Base-by-base conservation (phyloP, 768 basidiomycete genomes). In the Rubroboletus satanas region DNA sequence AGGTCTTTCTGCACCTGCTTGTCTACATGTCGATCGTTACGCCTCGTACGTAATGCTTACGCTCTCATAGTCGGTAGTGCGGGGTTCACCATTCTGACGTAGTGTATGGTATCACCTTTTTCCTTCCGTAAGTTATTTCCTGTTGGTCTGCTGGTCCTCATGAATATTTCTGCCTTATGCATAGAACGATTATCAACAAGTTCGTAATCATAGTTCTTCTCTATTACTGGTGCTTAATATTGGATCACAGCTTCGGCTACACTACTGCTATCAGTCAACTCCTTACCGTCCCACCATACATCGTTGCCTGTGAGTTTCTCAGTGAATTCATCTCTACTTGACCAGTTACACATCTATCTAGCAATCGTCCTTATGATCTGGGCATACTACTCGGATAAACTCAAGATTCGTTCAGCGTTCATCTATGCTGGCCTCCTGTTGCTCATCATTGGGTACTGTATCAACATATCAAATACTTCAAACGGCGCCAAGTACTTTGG, bases 51-150 rank as follows among this genome's bases (percentile, higher is more conserved):
- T 77, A 15, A 11, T 28, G 3, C 7, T 12, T 7, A 11, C 42
- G 0, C 15, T 28, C 17, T 32, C 21, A 9, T 32, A 9, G 7
- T 31, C 28, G 45, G 6, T 7, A 11, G 3, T 32, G 28, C 10
- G 33, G 36, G 2, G 15, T 49, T 66, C 31, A 66, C 37, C 18
- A 6, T 28, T 37, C 14, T 51, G 37, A 23, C 31, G 12, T 38
- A 87, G 85, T 86, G 3, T 86, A 83, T 60, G 86, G 85, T 3
- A 85, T 86, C 45, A 85, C 86, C 0, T 71, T 87, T 26, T 88
- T 88, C 74, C 70, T 87, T 31, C 85, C 85, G 82, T 87, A 64
- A 62, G 85, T 77, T 4, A 8, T 11, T 23, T 33, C 1, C 8
- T 37, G n/a, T n/a, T 7, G 35, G 17, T 31, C n/a, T 58, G 9